These are phyloP conservation scores for Fusarium pilosicola DNA, from an alignment of 2,329 filamentous ascomycete genomes.

Conservation along the genomic window DNA sequence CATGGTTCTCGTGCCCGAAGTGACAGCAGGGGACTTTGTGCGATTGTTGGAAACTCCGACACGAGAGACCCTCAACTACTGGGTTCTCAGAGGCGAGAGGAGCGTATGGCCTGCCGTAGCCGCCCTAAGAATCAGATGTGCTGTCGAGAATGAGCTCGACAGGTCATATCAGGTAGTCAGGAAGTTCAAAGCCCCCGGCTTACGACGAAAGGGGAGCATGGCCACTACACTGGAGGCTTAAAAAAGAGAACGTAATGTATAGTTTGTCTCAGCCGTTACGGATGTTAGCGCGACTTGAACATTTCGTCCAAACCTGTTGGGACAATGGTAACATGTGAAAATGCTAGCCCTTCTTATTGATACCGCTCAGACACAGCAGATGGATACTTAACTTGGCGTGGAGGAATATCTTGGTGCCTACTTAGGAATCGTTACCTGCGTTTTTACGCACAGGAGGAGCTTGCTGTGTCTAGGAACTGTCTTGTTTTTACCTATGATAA, in stretches of 20 bases:
- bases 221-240: conserved; percentile 43
- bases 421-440: not conserved
- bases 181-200: conserved; percentile 64
- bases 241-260: conserved; percentile 24
- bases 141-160: conserved; percentile 88
- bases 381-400: not conserved
- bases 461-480: not conserved
- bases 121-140: conserved; percentile 82
- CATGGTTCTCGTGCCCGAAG: conserved; percentile 83
- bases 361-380: not conserved
- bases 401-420: not conserved
- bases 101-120: conserved; percentile 92
- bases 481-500: not conserved
- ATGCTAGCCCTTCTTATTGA: not conserved
- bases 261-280: conserved; percentile 10
- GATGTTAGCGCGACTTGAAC: conserved; percentile 26
- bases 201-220: conserved; percentile 59
- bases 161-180: conserved; percentile 83
- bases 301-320: not conserved
- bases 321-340: conserved; percentile 1
- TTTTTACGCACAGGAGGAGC: not conserved
- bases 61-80: conserved; percentile 78
- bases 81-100: conserved; percentile 85
- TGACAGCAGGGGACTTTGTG: conserved; percentile 77
- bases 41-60: conserved; percentile 86